Conservation (phyloP, 331 rosid genomes). For the Phaseolus coccineus region DNA sequence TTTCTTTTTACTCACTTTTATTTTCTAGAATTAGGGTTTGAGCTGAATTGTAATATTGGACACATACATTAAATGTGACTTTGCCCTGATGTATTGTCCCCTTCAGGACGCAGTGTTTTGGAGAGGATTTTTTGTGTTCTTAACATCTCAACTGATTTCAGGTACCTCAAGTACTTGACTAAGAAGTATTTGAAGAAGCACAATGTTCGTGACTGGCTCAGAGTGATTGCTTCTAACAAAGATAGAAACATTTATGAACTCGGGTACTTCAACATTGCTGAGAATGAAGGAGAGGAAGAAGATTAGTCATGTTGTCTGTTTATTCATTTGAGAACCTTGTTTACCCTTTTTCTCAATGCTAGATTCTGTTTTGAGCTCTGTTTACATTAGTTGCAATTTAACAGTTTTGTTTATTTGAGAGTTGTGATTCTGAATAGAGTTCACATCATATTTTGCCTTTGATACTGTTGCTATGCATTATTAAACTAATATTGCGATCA, state of each 20-base stretch:
- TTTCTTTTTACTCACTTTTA: not conserved
- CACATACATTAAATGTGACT: not conserved
- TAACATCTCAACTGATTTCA: slow-evolving; percentile 31
- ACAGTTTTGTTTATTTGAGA: slow-evolving; percentile 34
- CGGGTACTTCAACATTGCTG: slow-evolving; percentile 83
- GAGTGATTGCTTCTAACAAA: slow-evolving; percentile 59
- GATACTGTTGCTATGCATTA: not conserved
- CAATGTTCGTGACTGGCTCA: slow-evolving; percentile 60
- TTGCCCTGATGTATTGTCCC: not conserved
- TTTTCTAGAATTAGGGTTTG: not conserved
- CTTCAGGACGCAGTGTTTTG: not conserved
- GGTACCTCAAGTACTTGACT: slow-evolving; percentile 73
- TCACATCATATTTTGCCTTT: not conserved
- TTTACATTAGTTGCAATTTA: slow-evolving; percentile 27
- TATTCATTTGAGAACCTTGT: slow-evolving; percentile 6
- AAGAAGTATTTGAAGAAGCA: slow-evolving; percentile 71
- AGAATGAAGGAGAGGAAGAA: slow-evolving; percentile 89
- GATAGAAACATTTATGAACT: slow-evolving; percentile 53
- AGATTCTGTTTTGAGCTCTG: slow-evolving; percentile 10
- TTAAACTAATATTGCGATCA: not conserved
- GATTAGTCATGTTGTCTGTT: slow-evolving; percentile 37
- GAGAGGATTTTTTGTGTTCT: not conserved
- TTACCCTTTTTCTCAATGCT: not conserved
- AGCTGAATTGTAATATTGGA: not conserved
- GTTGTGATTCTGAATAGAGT: slow-evolving; percentile 1